Conservation (phyloP, 2,329 filamentous ascomycete species). For the Scedosporium aurantiacum region DNA sequence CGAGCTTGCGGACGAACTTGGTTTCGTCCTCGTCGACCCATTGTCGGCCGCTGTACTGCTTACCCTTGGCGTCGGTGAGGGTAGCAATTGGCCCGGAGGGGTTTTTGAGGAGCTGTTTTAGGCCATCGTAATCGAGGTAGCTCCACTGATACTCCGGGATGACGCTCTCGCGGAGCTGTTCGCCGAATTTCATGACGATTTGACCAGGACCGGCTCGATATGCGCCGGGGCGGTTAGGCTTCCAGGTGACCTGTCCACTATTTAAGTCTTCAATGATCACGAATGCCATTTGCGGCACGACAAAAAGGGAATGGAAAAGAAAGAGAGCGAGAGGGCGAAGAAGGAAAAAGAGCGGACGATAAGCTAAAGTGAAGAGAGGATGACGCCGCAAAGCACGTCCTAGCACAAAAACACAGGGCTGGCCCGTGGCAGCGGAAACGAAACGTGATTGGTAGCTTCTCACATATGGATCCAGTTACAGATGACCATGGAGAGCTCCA, state of each 20-base stretch:
- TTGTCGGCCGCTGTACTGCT: constrained; percentile 37
- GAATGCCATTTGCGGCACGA: constrained; percentile 23
- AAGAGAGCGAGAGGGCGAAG: background rate
- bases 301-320: background rate
- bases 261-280: constrained; percentile 43
- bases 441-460: background rate
- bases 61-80: constrained; percentile 19
- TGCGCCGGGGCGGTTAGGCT: constrained; percentile 19
- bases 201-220: constrained; percentile 35
- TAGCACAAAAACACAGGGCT: background rate
- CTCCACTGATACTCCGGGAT: constrained; percentile 97
- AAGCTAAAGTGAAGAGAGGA: background rate
- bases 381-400: background rate
- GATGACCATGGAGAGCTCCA: background rate
- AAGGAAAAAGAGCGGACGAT: background rate
- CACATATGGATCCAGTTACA: background rate
- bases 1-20: constrained; percentile 74
- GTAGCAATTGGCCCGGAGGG: constrained; percentile 39
- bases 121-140: constrained; percentile 94
- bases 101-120: constrained; percentile 78
- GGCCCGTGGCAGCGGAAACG: background rate
- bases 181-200: constrained; percentile 75
- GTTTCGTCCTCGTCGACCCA: constrained; percentile 93
- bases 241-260: constrained; percentile 30
- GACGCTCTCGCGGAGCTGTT: constrained; percentile 89